These are phyloP conservation scores for Leccinum truebloodii DNA, from an alignment of 768 basidiomycete species.

Conservation along the genomic window DNA sequence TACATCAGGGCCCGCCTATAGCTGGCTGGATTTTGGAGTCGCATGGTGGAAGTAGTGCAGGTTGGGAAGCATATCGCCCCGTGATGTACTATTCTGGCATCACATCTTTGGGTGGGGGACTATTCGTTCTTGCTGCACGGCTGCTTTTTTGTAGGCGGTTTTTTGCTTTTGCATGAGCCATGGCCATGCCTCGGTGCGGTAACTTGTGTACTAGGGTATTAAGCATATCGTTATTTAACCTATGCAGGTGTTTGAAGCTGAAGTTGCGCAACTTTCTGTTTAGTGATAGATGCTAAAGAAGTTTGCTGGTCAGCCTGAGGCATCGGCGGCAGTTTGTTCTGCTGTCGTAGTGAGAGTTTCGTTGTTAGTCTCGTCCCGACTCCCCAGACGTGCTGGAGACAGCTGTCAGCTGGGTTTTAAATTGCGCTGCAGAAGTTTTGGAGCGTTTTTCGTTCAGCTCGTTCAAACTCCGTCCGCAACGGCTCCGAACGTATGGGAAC, in stretches of 20 bases:
- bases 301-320: neutral
- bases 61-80: conserved; percentile 28
- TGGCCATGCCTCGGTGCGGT: neutral
- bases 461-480: too few species aligned
- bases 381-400: too few species aligned
- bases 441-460: too few species aligned
- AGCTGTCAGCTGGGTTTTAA: too few species aligned
- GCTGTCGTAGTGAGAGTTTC: neutral
- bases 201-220: neutral
- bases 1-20: conserved; percentile 30
- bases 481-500: too few species aligned
- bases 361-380: too few species aligned
- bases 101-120: conserved; percentile 27
- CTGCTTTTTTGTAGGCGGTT: conserved; percentile 9
- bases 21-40: conserved; percentile 31
- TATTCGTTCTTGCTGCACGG: conserved; percentile 19
- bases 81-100: conserved; percentile 34
- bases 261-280: neutral
- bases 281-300: neutral
- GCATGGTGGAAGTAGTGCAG: conserved; percentile 24
- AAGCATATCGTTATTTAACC: neutral
- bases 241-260: neutral
- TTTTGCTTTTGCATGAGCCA: conserved; percentile 16
- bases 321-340: neutral
- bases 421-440: too few species aligned